Conservation (phyloP, 129 eudicot species). For the Flaveria robusta region DNA sequence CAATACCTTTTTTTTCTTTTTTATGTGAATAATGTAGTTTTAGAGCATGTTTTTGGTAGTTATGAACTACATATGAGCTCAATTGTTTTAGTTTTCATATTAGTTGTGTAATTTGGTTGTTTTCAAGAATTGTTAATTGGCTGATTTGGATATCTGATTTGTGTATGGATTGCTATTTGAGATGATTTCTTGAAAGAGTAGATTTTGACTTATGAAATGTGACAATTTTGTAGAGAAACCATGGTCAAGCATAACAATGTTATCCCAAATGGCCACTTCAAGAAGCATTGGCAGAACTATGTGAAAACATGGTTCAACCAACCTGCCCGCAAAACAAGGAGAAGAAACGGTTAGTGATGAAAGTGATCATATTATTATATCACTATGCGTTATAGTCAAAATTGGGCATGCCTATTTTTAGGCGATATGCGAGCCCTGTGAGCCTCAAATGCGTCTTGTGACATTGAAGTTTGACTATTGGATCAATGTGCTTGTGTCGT, state of each 20-base stretch:
- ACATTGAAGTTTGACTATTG: background rate
- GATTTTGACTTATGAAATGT: background rate
- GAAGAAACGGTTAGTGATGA: constrained; percentile 56
- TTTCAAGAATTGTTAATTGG: background rate
- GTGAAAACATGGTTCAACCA: constrained; percentile 88
- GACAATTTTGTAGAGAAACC: constrained; percentile 38
- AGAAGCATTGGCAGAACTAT: constrained; percentile 91
- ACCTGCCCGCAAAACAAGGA: constrained; percentile 88
- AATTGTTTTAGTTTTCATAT: background rate
- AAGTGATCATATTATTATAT: background rate
- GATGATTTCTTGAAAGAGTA: background rate
- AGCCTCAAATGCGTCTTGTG: background rate
- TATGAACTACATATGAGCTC: background rate
- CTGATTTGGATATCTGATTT: background rate
- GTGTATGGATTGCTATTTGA: background rate
- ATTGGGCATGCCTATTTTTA: background rate
- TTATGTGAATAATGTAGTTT: background rate
- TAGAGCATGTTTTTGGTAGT: background rate
- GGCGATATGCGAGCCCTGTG: background rate
- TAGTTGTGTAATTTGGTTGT: background rate
- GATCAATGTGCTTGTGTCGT: background rate
- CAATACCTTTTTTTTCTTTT: background rate
- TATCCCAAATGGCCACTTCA: constrained; percentile 75
- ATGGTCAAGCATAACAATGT: constrained; percentile 87
- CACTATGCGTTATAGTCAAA: background rate